A percentile compares a stretch with the other conserved stretches of the same genome.
phyloP scores from a whole-genome alignment of 352 stramenopile genomes.

The Plasmopara viticola region DNA sequence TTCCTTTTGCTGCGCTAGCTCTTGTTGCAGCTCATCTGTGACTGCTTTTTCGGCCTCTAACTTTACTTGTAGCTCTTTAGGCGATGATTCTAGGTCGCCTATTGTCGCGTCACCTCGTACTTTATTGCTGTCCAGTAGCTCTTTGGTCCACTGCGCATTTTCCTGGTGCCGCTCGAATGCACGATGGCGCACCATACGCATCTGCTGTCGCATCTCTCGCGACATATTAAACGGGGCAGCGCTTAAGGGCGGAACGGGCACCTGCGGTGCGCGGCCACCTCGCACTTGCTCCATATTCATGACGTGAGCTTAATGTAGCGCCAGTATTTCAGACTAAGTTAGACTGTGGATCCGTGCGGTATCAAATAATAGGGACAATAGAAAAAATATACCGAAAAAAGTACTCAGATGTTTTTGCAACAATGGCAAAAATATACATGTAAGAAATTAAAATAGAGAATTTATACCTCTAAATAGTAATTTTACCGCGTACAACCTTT shows the following conservation, averaged over 20 bases:
- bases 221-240: constrained; percentile 34
- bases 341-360: too few species aligned
- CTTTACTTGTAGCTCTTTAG: constrained; percentile 13
- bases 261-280: constrained; percentile 17
- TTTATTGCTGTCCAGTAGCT: constrained; percentile 21
- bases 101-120: constrained; percentile 2
- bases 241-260: constrained; percentile 30
- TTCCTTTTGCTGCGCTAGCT: constrained; percentile 16
- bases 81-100: constrained; percentile 4
- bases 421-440: too few species aligned
- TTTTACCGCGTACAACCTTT: too few species aligned
- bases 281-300: constrained; percentile 31
- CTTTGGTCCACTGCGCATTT: constrained; percentile 51
- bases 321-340: too few species aligned
- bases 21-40: constrained; percentile 14
- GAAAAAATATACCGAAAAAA: too few species aligned
- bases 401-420: too few species aligned
- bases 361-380: too few species aligned
- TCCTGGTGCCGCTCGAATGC: constrained; percentile 58
- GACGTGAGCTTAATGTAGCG: not conserved
- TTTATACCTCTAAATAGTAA: too few species aligned
- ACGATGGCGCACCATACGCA: constrained; percentile 42
- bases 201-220: constrained; percentile 36
- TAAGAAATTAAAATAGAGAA: too few species aligned
- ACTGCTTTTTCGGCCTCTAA: constrained; percentile 13